Conservation (phyloP, 140 eudicot genomes). For the Bidens hawaiensis region DNA sequence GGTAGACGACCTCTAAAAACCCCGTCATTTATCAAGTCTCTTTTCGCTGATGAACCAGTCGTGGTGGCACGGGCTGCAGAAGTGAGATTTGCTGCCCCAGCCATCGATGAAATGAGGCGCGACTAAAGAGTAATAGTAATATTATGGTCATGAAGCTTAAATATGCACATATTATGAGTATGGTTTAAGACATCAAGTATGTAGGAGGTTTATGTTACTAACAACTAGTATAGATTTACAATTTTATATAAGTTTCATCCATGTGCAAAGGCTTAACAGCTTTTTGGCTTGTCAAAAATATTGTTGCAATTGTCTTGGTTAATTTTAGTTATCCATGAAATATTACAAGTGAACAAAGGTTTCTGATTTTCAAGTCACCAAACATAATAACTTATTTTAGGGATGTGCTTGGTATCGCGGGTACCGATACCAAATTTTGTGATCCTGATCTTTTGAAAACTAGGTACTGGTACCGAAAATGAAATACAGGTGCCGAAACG, state of each 20-base stretch:
- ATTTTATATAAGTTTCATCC: background rate
- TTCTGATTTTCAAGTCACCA: too few relatives aligned
- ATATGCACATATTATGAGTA: slow-evolving; percentile 17
- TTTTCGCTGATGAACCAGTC: slow-evolving; percentile 73
- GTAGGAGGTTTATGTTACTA: slow-evolving; percentile 16
- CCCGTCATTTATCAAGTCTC: slow-evolving; percentile 53
- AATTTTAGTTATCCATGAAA: too few relatives aligned
- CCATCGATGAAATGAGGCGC: slow-evolving; percentile 37
- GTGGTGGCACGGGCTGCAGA: slow-evolving; percentile 69
- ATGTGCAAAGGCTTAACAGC: background rate
- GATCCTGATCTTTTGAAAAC: too few relatives aligned
- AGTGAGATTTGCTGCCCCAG: slow-evolving; percentile 80
- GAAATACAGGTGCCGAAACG: too few relatives aligned
- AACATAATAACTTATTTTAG: too few relatives aligned
- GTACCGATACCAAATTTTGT: too few relatives aligned
- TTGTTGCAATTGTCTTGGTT: background rate
- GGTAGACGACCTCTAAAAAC: slow-evolving; percentile 80
- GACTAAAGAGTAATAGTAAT: background rate
- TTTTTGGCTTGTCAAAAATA: background rate
- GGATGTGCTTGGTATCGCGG: too few relatives aligned
- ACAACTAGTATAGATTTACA: background rate
- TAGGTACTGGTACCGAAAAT: too few relatives aligned
- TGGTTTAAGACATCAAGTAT: background rate
- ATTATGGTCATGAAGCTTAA: background rate
- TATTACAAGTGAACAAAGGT: too few relatives aligned